Evolutionary conservation across 2,329 filamentous ascomycete species (phyloP), one percentile per base, ranked within the genome.

Genomic region (Xylariaceae sp.): DNA sequence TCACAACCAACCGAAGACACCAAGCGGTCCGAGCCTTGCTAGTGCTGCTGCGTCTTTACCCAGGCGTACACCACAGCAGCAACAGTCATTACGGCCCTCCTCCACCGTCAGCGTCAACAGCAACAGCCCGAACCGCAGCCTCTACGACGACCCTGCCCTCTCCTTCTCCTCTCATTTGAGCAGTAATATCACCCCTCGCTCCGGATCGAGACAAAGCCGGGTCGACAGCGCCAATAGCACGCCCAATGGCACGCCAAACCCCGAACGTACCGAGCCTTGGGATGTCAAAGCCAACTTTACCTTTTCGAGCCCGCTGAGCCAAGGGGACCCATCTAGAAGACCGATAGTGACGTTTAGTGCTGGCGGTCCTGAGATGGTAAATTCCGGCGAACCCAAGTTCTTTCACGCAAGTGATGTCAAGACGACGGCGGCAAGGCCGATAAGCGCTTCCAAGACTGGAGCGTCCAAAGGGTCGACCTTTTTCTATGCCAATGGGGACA

Each of bases 391-490:
- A 36, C 65, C 82, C 37, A 90, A 88, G 66, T 97, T 97, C 72
- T 96, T 98, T 61, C 89, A 94, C 59, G 92, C 89, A 18, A 87
- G 81, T 59, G 87, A 95, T 51, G 84, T 75, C 27, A 81, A 76
- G 51, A 63, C 68, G 15, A 49, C 55, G 51, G 63, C 68, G 15
- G 49, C 55, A 18, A 64, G 64, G 21, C 66, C 64, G 9, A 32
- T 23, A 26, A 44, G 44, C 26, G 19, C 47, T 39, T 48, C 38
- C 11, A 59, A 57, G 23, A 56, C 53, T 17, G 34, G 19, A 14
- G 40, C 54, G 33, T 62, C 70, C 14, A 68, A 71, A 23, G 44
- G 56, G 9, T 52, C 71, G 9, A 68, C 67, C n/a, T 78, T 78
- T 49, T 71, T 77, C 53, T 76, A 78, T 43, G 74, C 75, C 43